These are phyloP conservation scores for Omphalotus guepiniiformis DNA, from an alignment of 768 basidiomycete genomes.

Conservation along the genomic window DNA sequence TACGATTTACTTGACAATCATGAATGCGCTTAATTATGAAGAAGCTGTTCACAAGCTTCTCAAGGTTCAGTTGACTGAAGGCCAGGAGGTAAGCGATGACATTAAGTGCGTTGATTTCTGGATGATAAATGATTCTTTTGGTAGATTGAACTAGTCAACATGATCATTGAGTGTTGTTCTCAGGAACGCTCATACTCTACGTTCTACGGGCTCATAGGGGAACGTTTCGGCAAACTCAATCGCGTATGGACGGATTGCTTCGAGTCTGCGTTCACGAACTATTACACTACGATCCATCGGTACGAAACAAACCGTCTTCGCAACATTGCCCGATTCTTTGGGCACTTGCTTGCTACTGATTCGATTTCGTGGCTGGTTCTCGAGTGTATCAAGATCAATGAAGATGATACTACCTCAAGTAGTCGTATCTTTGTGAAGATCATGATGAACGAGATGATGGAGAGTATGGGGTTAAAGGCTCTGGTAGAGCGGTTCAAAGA, in stretches of 20 bases:
- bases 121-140: background rate
- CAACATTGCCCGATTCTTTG: slow-evolving; percentile 96
- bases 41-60: slow-evolving; percentile 98
- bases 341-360: slow-evolving; percentile 84
- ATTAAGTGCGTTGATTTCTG: background rate
- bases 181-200: slow-evolving; percentile 97
- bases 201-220: slow-evolving; percentile 96
- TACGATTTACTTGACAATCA: slow-evolving; percentile 95
- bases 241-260: slow-evolving; percentile 89
- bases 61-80: slow-evolving; percentile 87
- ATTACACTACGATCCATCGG: slow-evolving; percentile 95
- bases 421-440: slow-evolving; percentile 98
- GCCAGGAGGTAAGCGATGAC: slow-evolving; percentile 72
- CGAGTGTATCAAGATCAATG: slow-evolving; percentile 86
- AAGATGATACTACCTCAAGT: slow-evolving; percentile 95
- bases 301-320: slow-evolving; percentile 98
- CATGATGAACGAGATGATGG: slow-evolving; percentile 92
- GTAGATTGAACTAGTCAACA: slow-evolving; percentile 93
- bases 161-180: slow-evolving; percentile 99
- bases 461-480: slow-evolving; percentile 84
- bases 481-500: slow-evolving; percentile 91
- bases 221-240: slow-evolving; percentile 95
- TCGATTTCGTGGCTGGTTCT: slow-evolving; percentile 87
- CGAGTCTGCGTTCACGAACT: slow-evolving; percentile 82
- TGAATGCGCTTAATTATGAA: slow-evolving; percentile 97